Conservation (phyloP, 352 stramenopile genomes). For the Globisporangium viniferum region DNA sequence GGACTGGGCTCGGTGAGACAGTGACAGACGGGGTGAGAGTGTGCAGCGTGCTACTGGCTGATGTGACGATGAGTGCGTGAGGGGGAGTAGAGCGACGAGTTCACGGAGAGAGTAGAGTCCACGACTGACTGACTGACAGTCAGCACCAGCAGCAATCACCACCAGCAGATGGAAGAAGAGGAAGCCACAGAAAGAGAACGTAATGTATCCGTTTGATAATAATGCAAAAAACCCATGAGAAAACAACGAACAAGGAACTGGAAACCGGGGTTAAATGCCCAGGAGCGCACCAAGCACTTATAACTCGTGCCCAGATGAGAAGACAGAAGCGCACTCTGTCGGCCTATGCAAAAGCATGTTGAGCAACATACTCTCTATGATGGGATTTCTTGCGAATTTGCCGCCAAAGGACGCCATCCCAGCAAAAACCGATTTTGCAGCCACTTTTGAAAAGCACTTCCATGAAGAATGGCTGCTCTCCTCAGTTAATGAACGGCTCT, state of each 20-base stretch:
- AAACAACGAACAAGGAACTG: neutral
- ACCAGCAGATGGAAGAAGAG: neutral
- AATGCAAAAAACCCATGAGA: neutral
- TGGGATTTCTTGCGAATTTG: neutral
- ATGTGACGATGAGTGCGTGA: neutral
- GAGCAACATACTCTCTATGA: neutral
- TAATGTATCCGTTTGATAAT: slow-evolving; percentile 18
- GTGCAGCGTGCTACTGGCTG: neutral
- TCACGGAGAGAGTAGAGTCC: too few species aligned
- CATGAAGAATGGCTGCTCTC: too few species aligned
- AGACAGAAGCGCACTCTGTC: too few species aligned
- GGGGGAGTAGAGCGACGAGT: neutral
- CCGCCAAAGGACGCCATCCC: neutral
- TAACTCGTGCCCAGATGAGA: slow-evolving; percentile 56
- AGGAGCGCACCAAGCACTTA: neutral
- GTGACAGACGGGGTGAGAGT: neutral
- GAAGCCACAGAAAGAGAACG: neutral
- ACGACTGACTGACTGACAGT: neutral
- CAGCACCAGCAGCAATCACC: neutral
- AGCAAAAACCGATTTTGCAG: neutral
- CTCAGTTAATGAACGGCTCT: too few species aligned
- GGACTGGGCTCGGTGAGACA: neutral
- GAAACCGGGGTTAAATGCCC: neutral
- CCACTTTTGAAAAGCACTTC: neutral
- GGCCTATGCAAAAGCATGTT: neutral